Percentiles rank a stretch among this genome's conserved stretches.
Evolutionary conservation across 345 rosid species (phyloP).

Genomic region (Aethionema arabicum): DNA sequence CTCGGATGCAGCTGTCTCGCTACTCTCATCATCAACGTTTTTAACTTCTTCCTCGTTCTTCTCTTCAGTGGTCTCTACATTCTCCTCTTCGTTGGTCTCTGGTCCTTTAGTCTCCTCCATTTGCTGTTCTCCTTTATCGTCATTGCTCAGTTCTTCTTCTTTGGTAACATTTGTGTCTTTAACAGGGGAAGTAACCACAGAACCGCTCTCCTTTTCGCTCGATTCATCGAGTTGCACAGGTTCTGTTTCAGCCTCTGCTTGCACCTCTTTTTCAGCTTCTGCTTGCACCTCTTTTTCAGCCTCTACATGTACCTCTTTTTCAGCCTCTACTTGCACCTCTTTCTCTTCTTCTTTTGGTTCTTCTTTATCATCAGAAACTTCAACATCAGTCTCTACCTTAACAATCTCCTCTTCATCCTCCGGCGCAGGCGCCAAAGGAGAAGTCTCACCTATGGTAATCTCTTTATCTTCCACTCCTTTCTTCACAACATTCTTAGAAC

Average conservation of each 20-base stretch:
- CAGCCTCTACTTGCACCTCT: too few relatives aligned
- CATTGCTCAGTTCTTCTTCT: slow-evolving; percentile 19
- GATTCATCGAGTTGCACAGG: slow-evolving; percentile 18
- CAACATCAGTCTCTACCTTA: slow-evolving; percentile 30
- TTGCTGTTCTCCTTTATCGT: slow-evolving; percentile 20
- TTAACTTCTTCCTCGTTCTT: slow-evolving; percentile 30
- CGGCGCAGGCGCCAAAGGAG: slow-evolving; percentile 15
- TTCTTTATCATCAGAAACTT: slow-evolving; percentile 21
- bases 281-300: too few relatives aligned
- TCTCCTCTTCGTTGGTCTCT: slow-evolving; percentile 23
- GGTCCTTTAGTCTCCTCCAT: slow-evolving; percentile 32
- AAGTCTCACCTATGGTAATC: slow-evolving; percentile 9
- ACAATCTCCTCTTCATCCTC: slow-evolving; percentile 36
- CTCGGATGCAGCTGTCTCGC: slow-evolving; percentile 5
- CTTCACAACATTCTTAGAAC: slow-evolving; percentile 16
- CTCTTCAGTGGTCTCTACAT: slow-evolving; percentile 1
- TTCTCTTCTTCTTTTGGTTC: slow-evolving; percentile 29
- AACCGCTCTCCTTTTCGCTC: slow-evolving; percentile 23
- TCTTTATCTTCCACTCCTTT: slow-evolving; percentile 24
- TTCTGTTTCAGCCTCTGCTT: background rate
- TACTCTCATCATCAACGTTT: slow-evolving; percentile 22
- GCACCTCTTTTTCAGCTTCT: background rate
- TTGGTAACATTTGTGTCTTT: slow-evolving; percentile 25
- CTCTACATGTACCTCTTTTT: too few relatives aligned
- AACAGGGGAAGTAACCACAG: slow-evolving; percentile 15